Conservation (phyloP, 2,329 filamentous ascomycete genomes). For the Xylariaceae sp. region DNA sequence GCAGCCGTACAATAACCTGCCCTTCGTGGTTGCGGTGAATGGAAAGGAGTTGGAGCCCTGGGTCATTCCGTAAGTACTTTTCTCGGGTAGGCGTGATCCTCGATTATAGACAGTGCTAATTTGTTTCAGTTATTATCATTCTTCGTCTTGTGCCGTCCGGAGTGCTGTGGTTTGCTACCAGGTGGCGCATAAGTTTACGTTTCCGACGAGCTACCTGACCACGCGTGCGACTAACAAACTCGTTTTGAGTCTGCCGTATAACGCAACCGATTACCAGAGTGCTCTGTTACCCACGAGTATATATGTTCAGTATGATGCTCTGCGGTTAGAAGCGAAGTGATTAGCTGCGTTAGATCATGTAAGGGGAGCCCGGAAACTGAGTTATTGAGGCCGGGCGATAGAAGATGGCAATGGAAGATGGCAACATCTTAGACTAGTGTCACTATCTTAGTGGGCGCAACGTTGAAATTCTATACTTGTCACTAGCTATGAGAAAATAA, state of each 20-base stretch:
- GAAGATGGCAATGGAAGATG: no score
- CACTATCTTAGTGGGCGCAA: no score
- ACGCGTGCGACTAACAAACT: background rate
- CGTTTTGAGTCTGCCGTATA: background rate
- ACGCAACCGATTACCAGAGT: background rate
- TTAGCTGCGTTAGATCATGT: background rate
- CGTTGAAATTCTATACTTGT: no score
- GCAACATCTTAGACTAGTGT: no score
- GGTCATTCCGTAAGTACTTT: constrained; percentile 38
- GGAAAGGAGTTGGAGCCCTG: constrained; percentile 45
- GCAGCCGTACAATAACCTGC: constrained; percentile 60
- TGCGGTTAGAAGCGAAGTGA: background rate
- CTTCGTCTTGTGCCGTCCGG: background rate
- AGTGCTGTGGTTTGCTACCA: background rate
- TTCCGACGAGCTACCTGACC: background rate
- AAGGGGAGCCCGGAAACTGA: background rate
- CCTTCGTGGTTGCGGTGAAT: constrained; percentile 52
- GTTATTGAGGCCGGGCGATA: no score
- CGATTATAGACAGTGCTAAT: no score
- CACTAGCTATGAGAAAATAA: no score
- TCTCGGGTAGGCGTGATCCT: no score
- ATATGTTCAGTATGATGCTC: background rate
- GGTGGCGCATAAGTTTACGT: background rate
- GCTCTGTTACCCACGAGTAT: background rate
- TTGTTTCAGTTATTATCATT: background rate